Percentiles rank a stretch among this genome's conserved stretches.
phyloP scores from a whole-genome alignment of 768 basidiomycete species.

The Amanita subjunquillea region DNA sequence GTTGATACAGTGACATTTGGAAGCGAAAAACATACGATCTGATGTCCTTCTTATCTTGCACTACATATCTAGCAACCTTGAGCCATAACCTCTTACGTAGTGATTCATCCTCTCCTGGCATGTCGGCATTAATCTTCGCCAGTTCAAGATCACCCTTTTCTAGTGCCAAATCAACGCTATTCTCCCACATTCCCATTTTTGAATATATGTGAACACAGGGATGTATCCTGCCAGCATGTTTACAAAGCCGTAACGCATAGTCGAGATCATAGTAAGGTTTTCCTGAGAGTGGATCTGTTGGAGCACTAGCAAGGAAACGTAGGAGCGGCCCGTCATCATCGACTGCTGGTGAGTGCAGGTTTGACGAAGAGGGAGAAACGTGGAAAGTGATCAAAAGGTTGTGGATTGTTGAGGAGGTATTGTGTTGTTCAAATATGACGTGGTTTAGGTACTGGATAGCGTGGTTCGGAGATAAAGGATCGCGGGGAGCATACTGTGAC shows the following conservation, averaged over 20 bases:
- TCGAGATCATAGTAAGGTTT: constrained; percentile 95
- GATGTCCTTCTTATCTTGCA: constrained; percentile 96
- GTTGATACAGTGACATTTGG: background rate
- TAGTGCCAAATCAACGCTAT: constrained; percentile 89
- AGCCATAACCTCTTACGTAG: constrained; percentile 93
- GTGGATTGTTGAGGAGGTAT: constrained; percentile 80
- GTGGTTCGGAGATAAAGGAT: constrained; percentile 71
- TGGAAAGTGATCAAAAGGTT: constrained; percentile 90
- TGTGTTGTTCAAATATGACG: constrained; percentile 71
- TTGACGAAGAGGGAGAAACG: constrained; percentile 40
- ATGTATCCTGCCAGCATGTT: constrained; percentile 67
- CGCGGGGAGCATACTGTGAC: constrained; percentile 61
- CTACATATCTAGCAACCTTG: constrained; percentile 97
- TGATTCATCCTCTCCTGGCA: constrained; percentile 82
- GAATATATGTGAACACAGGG: constrained; percentile 96
- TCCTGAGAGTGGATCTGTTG: constrained; percentile 70
- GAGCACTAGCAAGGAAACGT: constrained; percentile 75
- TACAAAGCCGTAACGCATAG: constrained; percentile 90
- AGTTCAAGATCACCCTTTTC: constrained; percentile 92
- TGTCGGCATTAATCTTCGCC: constrained; percentile 91
- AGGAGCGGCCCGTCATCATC: constrained; percentile 69
- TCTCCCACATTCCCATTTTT: constrained; percentile 96
- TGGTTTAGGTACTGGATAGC: constrained; percentile 85
- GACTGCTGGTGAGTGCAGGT: constrained; percentile 17
- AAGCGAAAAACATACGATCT: constrained; percentile 64